A percentile compares a stretch with the other conserved stretches of the same genome.
Evolutionary conservation across 768 basidiomycete species (phyloP).

Genomic region (Suillus subaureus): DNA sequence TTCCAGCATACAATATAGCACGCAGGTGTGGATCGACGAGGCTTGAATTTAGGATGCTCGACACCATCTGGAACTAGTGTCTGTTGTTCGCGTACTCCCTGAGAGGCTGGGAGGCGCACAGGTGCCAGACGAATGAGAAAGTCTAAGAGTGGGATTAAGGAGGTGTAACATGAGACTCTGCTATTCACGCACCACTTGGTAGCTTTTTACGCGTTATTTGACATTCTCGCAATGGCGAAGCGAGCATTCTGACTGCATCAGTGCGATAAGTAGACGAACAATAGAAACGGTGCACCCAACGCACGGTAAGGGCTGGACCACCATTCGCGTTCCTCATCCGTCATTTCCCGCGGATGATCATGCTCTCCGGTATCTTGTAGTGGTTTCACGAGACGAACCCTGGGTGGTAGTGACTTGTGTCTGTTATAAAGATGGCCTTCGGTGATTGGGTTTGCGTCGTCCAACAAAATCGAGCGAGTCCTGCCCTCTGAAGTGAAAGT

Average conservation of each 20-base stretch:
- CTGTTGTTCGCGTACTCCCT: slow-evolving; percentile 29
- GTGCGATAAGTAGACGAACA: slow-evolving; percentile 4
- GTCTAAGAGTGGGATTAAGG: slow-evolving; percentile 41
- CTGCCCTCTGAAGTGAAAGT: slow-evolving; percentile 47
- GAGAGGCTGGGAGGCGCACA: slow-evolving; percentile 42
- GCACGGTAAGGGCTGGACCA: slow-evolving; percentile 79
- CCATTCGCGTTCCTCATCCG: slow-evolving; percentile 60
- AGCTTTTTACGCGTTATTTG: slow-evolving; percentile 48
- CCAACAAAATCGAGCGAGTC: slow-evolving; percentile 63
- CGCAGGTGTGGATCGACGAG: slow-evolving; percentile 46
- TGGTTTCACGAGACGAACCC: slow-evolving; percentile 34
- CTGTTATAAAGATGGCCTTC: slow-evolving; percentile 47
- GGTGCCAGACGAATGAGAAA: slow-evolving; percentile 64
- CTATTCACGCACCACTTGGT: slow-evolving; percentile 52
- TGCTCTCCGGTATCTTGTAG: slow-evolving; percentile 23
- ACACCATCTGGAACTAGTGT: slow-evolving; percentile 60
- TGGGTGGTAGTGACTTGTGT: slow-evolving; percentile 63
- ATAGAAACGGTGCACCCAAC: slow-evolving; percentile 18
- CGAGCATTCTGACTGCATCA: slow-evolving; percentile 67
- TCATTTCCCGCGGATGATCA: slow-evolving; percentile 60
- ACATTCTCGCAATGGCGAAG: slow-evolving; percentile 64
- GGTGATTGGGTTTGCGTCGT: slow-evolving; percentile 56
- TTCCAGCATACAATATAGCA: slow-evolving; percentile 66
- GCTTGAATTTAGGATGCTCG: slow-evolving; percentile 63
- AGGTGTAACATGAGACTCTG: not conserved